phyloP scores from a whole-genome alignment of 2,329 filamentous ascomycete genomes.

The Orbilia blumenaviensis region DNA sequence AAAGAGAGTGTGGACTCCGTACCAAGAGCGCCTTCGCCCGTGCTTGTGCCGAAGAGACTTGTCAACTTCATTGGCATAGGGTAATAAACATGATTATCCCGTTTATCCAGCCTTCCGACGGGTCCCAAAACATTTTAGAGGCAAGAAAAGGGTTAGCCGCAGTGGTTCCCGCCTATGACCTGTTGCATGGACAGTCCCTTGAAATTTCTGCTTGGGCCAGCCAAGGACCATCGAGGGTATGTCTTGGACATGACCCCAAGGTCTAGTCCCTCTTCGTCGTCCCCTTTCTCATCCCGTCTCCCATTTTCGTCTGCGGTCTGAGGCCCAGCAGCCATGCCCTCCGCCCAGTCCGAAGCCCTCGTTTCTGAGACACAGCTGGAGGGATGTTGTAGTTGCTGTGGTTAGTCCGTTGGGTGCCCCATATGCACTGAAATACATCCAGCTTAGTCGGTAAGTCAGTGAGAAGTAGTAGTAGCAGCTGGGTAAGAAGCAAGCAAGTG shows the following conservation, averaged over 20 bases:
- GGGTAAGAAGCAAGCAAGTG: no score
- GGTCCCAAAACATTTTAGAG: constrained; percentile 16
- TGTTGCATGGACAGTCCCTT: constrained; percentile 48
- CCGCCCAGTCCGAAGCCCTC: constrained; percentile 3
- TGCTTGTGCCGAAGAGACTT: constrained; percentile 5
- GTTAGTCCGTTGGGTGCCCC: background rate
- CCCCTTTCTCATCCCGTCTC: constrained; percentile 51
- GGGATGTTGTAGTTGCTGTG: constrained; percentile 3
- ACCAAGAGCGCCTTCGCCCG: constrained; percentile 7
- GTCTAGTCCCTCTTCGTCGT: constrained; percentile 43
- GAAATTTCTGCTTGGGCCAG: constrained; percentile 49
- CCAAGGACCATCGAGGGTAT: constrained; percentile 24
- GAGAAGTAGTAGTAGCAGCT: no score
- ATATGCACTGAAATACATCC: no score
- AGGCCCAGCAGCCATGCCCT: constrained; percentile 9
- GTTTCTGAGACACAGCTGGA: constrained; percentile 10
- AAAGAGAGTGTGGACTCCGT: background rate
- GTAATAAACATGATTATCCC: constrained; percentile 2
- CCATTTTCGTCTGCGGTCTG: constrained; percentile 47
- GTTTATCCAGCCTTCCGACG: constrained; percentile 17
- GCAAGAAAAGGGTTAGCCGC: constrained; percentile 43
- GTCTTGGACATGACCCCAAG: constrained; percentile 33
- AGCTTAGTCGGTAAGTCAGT: no score
- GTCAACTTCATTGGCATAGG: constrained; percentile 9
- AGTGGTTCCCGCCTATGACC: constrained; percentile 36